phyloP scores from a whole-genome alignment of 2,329 filamentous ascomycete genomes.

The Colletotrichum gloeosporioides region DNA sequence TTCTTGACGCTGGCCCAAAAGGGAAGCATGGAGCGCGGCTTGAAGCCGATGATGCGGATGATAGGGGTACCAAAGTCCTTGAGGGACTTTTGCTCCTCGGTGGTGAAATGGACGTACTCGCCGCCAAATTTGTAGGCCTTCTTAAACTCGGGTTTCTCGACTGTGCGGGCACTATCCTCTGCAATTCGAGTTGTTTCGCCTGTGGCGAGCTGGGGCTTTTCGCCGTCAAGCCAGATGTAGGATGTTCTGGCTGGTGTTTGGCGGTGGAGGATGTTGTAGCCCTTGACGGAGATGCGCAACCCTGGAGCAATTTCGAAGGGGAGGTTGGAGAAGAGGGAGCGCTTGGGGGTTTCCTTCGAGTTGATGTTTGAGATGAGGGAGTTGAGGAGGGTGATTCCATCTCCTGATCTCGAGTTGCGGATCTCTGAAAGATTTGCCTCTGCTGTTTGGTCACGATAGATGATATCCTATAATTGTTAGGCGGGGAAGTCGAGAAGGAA shows the following conservation, averaged over 20 bases:
- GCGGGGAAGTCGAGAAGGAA: neutral
- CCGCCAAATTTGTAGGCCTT: constrained; percentile 97
- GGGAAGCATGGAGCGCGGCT: constrained; percentile 75
- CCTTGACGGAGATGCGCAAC: constrained; percentile 88
- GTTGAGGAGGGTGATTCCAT: constrained; percentile 79
- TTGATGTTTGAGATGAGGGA: constrained; percentile 88
- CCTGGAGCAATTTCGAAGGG: constrained; percentile 86
- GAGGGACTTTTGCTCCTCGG: constrained; percentile 81
- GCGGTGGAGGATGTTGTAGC: constrained; percentile 86
- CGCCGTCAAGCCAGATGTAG: constrained; percentile 88
- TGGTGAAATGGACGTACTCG: constrained; percentile 83
- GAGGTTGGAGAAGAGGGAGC: constrained; percentile 86
- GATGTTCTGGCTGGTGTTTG: constrained; percentile 83
- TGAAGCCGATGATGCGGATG: constrained; percentile 94
- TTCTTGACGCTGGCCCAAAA: constrained; percentile 87
- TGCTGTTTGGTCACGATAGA: constrained; percentile 79
- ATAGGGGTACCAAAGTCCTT: constrained; percentile 82
- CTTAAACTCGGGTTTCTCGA: constrained; percentile 82
- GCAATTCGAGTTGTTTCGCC: constrained; percentile 78
- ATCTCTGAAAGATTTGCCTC: constrained; percentile 63
- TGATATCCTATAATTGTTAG: constrained; percentile 71
- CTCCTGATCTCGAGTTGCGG: constrained; percentile 69
- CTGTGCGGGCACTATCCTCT: constrained; percentile 76
- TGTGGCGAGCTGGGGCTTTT: constrained; percentile 79
- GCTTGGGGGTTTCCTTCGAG: constrained; percentile 85